Evolutionary conservation across 148 eudicot species (phyloP), one percentile per base, ranked within the genome.

Genomic region (Rhododendron kiyosumense): DNA sequence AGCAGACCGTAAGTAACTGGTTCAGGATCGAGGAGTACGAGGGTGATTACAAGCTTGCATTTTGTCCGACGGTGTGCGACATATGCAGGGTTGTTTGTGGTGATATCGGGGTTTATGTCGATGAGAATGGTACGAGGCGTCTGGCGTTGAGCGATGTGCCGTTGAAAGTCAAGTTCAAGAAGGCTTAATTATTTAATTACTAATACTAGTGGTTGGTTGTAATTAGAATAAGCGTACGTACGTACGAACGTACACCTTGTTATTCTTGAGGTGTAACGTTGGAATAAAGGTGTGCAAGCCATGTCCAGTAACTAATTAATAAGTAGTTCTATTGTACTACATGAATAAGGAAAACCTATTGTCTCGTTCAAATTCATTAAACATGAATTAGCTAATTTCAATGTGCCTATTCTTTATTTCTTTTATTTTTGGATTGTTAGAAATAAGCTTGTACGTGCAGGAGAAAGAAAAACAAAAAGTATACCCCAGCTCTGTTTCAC

Each of bases 61-160:
- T 65, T 43, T 90, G 92, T 84, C 93, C 93, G 0, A 51, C 45
- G 1, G 93, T 92, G 24, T 92, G 93, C 65, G n/a, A 69, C 0
- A 38, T 32, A 22, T 92, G 93, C 88, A 86, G 61, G 52, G 36
- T 78, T 3, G 71, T 80, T 38, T 90, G 93, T n/a, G 90, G 85
- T 18, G 89, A 92, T 85, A 52, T 92, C 20, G 90, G 92, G 32
- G 83, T 90, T 73, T 86, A 15, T 36, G 7, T 83, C 46, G 59
- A 83, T 12, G 83, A 87, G 4, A 89, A 87, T 45, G 90, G 92
- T 26, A 75, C 9, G 36, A 85, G 87, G 57, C 89, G 88, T 77
- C 52, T 92, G 18, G 91, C 88, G 43, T 30, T 92, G 15, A 78
- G 87, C 1, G 90, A 87, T 26, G 83, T 20, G 7, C 90, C 93